These are phyloP conservation scores for Ampelocalamus luodianensis DNA, from an alignment of 176 grass and related monocot species.

Conservation along the genomic window DNA sequence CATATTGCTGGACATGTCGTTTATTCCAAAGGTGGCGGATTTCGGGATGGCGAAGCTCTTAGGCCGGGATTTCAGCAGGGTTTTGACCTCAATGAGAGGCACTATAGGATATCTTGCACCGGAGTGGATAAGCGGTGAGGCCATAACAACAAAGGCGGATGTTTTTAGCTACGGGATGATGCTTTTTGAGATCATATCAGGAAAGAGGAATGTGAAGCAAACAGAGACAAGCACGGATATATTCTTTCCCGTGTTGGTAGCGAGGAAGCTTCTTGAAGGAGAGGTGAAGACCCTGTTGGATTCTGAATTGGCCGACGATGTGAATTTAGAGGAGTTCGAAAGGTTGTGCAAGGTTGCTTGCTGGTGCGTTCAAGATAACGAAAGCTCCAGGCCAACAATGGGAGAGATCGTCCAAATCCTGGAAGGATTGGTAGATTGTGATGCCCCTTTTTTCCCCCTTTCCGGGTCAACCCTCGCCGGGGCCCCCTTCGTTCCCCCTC, in stretches of 20 bases:
- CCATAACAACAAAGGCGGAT: constrained; percentile 29
- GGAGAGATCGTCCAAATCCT: constrained; percentile 23
- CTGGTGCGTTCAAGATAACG: constrained; percentile 24
- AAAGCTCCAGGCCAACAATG: constrained; percentile 7
- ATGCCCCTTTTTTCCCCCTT: no score
- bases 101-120: constrained; percentile 29
- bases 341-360: constrained; percentile 29
- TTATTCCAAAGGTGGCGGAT: constrained; percentile 27
- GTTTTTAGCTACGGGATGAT: constrained; percentile 36
- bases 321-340: constrained; percentile 8
- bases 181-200: constrained; percentile 30
- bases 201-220: not conserved
- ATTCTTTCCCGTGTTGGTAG: constrained; percentile 25
- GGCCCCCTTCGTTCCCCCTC: no score
- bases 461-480: no score
- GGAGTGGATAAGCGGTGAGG: constrained; percentile 3
- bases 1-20: constrained; percentile 36
- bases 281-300: not conserved
- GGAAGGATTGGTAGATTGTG: constrained; percentile 27
- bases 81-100: constrained; percentile 10
- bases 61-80: constrained; percentile 17
- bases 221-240: not conserved
- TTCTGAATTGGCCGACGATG: not conserved
- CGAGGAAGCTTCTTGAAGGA: constrained; percentile 16
- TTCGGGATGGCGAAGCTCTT: constrained; percentile 30